Evolutionary conservation across 768 basidiomycete species (phyloP), one percentile per base, ranked within the genome.

Genomic region (Grammothele lineata): DNA sequence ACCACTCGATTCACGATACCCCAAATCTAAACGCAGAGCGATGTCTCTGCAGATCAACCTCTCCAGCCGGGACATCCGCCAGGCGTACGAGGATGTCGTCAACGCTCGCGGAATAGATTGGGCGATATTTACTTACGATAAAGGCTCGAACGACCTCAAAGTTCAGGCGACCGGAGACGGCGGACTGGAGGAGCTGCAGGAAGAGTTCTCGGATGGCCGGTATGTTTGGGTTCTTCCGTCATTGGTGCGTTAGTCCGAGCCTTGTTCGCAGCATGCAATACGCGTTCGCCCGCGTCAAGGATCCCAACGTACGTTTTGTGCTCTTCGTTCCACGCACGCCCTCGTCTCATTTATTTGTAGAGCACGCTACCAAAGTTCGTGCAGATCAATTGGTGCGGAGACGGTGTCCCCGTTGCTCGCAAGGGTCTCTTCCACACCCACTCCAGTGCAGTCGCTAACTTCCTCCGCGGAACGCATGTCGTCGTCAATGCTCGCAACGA

Each of bases 301-400:
- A 96, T 66, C 82, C 85, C 34, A 91, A 87, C 62, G 92, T 93
- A 56, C 45, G 81, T 63, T 2, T 2, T 22, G 44, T 23, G 37
- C 34, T 24, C 27, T 30, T 7, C 27, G 14, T 30, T 30, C 7
- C 27, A 14, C n/a, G 27, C 27, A 30, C 27, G 14, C 27, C 14
- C 7, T 7, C 27, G 27, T 14, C 27, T 14, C 8, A 4, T 47
- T 43, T 57, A n/a, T n/a, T n/a, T n/a, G n/a, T n/a, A 95, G 87
- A 90, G 78, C 60, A 73, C 85, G 51, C 76, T 98, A 2, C 74
- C 85, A 37, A 97, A 96, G 70, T 91, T 94, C 52, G 92, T 97
- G 14, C 89, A 95, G 61, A 86, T 98, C 66, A 91, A 92, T 59
- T 96, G 95, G 94, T 92, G 92, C 57, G 95, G 95, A 36, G 94